Conservation (phyloP, 2,329 filamentous ascomycete genomes). For the Aspergillus neoniger region DNA sequence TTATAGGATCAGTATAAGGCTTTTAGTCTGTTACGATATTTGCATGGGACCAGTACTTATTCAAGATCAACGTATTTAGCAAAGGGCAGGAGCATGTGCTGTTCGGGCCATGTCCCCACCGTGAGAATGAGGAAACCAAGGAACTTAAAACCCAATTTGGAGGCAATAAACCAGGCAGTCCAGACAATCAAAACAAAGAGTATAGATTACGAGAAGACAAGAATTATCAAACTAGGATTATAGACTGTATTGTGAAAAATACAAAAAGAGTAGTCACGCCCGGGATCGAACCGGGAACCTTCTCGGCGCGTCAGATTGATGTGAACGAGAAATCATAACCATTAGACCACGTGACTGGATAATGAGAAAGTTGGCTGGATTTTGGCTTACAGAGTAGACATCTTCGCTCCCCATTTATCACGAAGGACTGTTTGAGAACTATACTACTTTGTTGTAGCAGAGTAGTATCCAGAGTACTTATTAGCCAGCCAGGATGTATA, state of each 20-base stretch:
- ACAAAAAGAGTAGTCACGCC: conserved; percentile 35
- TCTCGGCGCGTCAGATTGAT: conserved; percentile 35
- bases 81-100: not conserved
- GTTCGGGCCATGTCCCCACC: not conserved
- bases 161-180: not conserved
- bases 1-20: not conserved
- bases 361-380: rapidly evolving
- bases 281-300: conserved; percentile 44
- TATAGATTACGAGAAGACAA: not conserved
- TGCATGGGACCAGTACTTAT: no score
- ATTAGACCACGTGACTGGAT: conserved; percentile 38
- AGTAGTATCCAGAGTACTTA: not conserved
- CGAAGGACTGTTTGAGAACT: no score
- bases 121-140: not conserved
- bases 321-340: conserved; percentile 46
- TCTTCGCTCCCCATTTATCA: no score
- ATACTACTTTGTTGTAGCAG: no score
- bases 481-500: not conserved
- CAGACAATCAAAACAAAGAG: not conserved
- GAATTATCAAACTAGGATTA: no score
- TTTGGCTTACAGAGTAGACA: not conserved
- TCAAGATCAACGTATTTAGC: not conserved
- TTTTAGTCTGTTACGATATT: no score
- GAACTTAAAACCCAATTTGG: not conserved
- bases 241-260: not conserved